Evolutionary conservation across 2,329 filamentous ascomycete genomes (phyloP), one percentile per base, ranked within the genome.

Genomic region (Fusarium sororula): DNA sequence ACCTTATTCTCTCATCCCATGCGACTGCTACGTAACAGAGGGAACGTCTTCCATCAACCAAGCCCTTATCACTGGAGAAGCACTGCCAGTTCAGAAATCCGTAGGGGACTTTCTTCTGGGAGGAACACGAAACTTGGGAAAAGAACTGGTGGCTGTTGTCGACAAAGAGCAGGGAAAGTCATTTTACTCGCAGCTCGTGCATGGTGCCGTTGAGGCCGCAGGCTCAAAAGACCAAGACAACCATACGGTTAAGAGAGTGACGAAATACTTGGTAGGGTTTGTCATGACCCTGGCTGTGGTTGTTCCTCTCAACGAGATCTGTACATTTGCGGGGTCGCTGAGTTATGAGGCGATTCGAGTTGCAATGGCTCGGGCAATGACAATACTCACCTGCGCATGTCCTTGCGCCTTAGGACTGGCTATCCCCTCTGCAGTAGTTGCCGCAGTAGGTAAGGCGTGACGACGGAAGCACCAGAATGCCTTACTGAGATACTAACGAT

Each of bases 251-350:
- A 37, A 55, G 4, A 55, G n/a, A 4, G 14, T 41, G 6, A 41
- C 18, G 4, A 55, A 30, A 9, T 41, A 41, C 24, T 30, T 55
- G 24, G 37, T 55, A 4, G 32, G 22, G 6, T 41, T 26, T 24
- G 51, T 55, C 22, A 41, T 55, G 14, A 13, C 51, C 17, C 15
- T 55, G 17, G 35, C 24, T 2, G 6, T 41, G 6, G 11, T 30
- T 3, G 37, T 30, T 1, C 37, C 51, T 3, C 11, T 41, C 9
- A 55, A 30, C 5, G 51, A 30, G 10, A 17, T 55, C 5, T 55
- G 1, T 3, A 6, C 4, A 26, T n/a, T 14, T 26, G 14, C 4
- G 3, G 20, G 8, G 1, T 4, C 14, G 24, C 9, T 37, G 8
- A 15, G 17, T 3, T 55, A 55, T 15, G 20, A 10, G 14, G 13